These are phyloP conservation scores for Xylariaceae sp. DNA, from an alignment of 2,329 filamentous ascomycete species.

Conservation along the genomic window DNA sequence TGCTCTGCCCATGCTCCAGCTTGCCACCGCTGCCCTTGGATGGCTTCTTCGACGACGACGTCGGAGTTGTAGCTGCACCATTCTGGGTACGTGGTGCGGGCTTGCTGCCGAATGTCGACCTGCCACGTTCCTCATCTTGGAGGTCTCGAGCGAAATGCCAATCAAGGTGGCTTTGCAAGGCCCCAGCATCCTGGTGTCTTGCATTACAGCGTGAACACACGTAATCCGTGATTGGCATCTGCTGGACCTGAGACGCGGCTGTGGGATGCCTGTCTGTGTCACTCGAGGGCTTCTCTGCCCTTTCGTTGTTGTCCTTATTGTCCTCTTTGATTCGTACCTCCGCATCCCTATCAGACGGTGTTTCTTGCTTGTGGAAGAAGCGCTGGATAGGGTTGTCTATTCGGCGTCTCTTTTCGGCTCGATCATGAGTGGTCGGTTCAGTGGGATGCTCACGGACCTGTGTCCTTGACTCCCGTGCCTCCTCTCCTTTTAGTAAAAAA, in stretches of 20 bases:
- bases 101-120: slow-evolving; percentile 34
- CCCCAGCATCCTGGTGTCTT: slow-evolving; percentile 48
- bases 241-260: slow-evolving; percentile 22
- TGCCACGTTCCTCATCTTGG: slow-evolving; percentile 54
- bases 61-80: slow-evolving; percentile 27
- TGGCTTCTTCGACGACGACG: slow-evolving; percentile 32
- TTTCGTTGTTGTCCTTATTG: slow-evolving; percentile 12
- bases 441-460: slow-evolving; percentile 18
- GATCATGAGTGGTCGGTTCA: slow-evolving; percentile 22
- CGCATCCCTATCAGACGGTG: slow-evolving; percentile 23
- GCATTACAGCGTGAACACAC: slow-evolving; percentile 60
- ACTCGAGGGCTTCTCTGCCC: slow-evolving; percentile 9
- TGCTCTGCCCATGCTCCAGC: slow-evolving; percentile 53
- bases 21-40: slow-evolving; percentile 16
- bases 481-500: slow-evolving; percentile 73
- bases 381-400: slow-evolving; percentile 44
- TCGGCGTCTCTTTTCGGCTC: slow-evolving; percentile 36
- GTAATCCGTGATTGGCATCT: slow-evolving; percentile 30
- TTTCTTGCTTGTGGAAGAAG: slow-evolving; percentile 44
- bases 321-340: too few species aligned
- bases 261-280: slow-evolving; percentile 14
- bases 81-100: slow-evolving; percentile 26
- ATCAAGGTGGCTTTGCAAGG: slow-evolving; percentile 71
- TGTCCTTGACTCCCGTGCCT: slow-evolving; percentile 47
- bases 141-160: slow-evolving; percentile 93